phyloP scores from a whole-genome alignment of 495 filamentous ascomycete species.

The Podospora appendiculata region DNA sequence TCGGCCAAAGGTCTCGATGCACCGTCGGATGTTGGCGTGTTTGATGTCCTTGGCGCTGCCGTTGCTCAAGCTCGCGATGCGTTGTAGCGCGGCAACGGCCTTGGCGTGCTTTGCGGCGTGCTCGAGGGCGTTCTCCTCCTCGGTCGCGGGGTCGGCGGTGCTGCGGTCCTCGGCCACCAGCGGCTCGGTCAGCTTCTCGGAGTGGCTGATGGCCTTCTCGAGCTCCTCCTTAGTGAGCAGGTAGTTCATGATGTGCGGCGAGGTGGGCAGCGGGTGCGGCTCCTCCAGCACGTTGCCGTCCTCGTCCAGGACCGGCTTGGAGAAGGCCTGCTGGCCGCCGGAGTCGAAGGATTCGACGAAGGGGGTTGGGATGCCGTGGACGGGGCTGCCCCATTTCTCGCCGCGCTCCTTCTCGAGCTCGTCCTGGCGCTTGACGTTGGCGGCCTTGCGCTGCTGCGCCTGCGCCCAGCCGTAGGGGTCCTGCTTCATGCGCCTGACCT shows the following conservation, averaged over 20 bases:
- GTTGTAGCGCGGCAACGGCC: constrained; percentile 57
- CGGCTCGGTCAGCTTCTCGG: constrained; percentile 54
- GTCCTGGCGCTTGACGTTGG: constrained; percentile 65
- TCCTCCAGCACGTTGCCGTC: constrained; percentile 26
- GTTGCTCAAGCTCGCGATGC: constrained; percentile 68
- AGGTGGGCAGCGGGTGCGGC: constrained; percentile 31
- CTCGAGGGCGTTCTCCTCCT: constrained; percentile 22
- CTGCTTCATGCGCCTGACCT: constrained; percentile 41
- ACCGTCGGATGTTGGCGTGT: constrained; percentile 71
- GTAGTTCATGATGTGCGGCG: constrained; percentile 58
- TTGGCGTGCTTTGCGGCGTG: constrained; percentile 42
- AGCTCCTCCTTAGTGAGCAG: constrained; percentile 61
- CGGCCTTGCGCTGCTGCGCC: constrained; percentile 68
- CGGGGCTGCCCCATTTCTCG: constrained; percentile 60
- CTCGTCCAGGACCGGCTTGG: constrained; percentile 26
- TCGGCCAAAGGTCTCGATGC: constrained; percentile 80
- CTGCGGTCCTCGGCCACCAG: constrained; percentile 27
- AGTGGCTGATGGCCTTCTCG: constrained; percentile 51
- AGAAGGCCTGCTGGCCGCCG: constrained; percentile 32
- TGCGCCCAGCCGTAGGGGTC: constrained; percentile 65
- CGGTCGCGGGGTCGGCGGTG: constrained; percentile 37
- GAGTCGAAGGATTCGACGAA: constrained; percentile 79
- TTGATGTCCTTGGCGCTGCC: constrained; percentile 67
- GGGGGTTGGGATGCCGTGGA: constrained; percentile 67
- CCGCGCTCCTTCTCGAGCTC: constrained; percentile 55